Conservation (phyloP, 2,329 filamentous ascomycete genomes). For the Fusarium nematophilum region DNA sequence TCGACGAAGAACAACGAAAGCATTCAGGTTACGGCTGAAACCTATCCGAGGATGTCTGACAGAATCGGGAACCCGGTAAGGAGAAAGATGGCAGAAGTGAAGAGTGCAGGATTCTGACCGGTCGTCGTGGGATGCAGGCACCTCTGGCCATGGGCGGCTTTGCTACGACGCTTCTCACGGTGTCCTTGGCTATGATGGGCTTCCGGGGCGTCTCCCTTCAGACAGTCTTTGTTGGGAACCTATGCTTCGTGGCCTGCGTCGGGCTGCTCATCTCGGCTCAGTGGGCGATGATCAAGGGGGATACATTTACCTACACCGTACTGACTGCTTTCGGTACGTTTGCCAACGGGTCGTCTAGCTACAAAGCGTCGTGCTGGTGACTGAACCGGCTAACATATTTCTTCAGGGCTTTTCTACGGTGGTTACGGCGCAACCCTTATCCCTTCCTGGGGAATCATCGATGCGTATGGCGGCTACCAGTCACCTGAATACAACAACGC, state of each 20-base stretch:
- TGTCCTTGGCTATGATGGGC: conserved; percentile 44
- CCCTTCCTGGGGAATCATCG: conserved; percentile 35
- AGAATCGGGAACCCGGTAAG: conserved; percentile 22
- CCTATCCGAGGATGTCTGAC: background rate
- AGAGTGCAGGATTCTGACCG: background rate
- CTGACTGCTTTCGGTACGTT: conserved; percentile 41
- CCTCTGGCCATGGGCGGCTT: conserved; percentile 45
- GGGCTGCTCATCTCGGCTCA: conserved; percentile 43
- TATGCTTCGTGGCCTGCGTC: conserved; percentile 43
- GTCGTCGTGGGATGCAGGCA: background rate
- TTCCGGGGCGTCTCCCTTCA: conserved; percentile 39
- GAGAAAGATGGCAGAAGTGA: background rate
- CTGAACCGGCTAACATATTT: background rate
- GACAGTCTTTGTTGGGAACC: conserved; percentile 42
- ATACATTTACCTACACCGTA: conserved; percentile 44
- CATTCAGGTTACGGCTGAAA: background rate
- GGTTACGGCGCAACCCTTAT: conserved; percentile 40
- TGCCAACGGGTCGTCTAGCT: background rate
- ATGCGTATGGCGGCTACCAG: conserved; percentile 38
- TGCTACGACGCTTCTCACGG: conserved; percentile 39
- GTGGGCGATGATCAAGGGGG: conserved; percentile 42
- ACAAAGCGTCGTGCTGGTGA: no score
- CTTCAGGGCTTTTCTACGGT: conserved; percentile 41
- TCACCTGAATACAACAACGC: conserved; percentile 42
- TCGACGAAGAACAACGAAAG: conserved; percentile 10